These are phyloP conservation scores for Gossypium aridum DNA, from an alignment of 441 rosid genomes.

Conservation along the genomic window DNA sequence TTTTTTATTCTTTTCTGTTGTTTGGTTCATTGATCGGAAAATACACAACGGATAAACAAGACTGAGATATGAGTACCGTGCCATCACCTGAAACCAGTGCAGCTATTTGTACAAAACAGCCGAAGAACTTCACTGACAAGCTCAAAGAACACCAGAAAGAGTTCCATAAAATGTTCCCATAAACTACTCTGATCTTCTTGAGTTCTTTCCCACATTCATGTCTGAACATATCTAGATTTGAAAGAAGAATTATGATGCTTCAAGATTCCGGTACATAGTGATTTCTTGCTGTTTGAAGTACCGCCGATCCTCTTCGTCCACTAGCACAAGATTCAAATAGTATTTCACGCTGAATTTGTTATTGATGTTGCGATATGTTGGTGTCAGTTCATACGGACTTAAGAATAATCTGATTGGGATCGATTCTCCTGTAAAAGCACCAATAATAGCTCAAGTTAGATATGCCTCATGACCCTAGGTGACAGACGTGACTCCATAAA, in stretches of 20 bases:
- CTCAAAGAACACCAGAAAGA: background rate
- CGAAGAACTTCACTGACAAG: background rate
- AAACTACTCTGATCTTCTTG: background rate
- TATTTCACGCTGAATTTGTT: constrained; percentile 39
- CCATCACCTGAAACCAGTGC: background rate
- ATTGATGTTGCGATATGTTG: constrained; percentile 37
- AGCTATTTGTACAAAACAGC: background rate
- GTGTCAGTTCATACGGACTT: constrained; percentile 35
- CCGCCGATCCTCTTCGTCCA: constrained; percentile 39
- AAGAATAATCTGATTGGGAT: constrained; percentile 34
- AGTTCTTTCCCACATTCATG: background rate
- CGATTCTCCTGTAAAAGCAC: constrained; percentile 31
- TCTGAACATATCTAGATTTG: background rate
- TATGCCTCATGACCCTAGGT: background rate
- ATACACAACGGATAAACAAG: background rate
- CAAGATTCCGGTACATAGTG: constrained; percentile 30
- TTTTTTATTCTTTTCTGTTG: too few species aligned
- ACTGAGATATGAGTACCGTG: background rate
- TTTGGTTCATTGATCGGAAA: background rate
- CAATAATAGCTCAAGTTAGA: background rate
- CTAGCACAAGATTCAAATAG: constrained; percentile 34
- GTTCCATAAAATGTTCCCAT: background rate
- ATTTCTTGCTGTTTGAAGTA: constrained; percentile 44
- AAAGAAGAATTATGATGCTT: constrained; percentile 14
- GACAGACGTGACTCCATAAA: background rate